Conservation (phyloP, 1,284 basidiomycete species). For the Malassezia obtusa region DNA sequence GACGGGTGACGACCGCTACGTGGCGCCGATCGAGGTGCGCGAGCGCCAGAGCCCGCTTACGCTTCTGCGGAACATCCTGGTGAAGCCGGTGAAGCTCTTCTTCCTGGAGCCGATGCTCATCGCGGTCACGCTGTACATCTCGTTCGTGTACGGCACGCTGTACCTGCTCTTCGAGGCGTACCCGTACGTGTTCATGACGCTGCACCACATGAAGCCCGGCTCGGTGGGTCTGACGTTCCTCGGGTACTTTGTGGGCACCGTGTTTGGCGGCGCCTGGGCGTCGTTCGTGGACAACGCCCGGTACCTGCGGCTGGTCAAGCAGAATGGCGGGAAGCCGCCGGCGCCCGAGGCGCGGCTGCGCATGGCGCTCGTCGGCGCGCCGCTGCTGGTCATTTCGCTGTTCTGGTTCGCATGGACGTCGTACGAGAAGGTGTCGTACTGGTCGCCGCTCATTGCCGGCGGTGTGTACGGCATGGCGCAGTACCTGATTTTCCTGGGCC, state of each 20-base stretch:
- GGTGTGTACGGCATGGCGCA: constrained; percentile 48
- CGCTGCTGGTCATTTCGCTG: constrained; percentile 48
- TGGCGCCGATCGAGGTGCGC: constrained; percentile 34
- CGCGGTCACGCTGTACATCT: constrained; percentile 62
- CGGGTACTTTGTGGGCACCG: constrained; percentile 41
- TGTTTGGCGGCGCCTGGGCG: constrained; percentile 20
- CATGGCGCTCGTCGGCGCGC: constrained; percentile 40
- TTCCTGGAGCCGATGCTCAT: constrained; percentile 68
- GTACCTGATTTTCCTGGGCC: constrained; percentile 56
- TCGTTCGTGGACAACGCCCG: constrained; percentile 35
- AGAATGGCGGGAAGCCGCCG: constrained; percentile 21
- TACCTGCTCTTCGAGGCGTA: constrained; percentile 44
- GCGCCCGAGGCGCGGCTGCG: constrained; percentile 41
- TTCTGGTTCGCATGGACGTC: constrained; percentile 48
- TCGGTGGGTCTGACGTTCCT: constrained; percentile 45
- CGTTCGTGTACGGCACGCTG: constrained; percentile 58
- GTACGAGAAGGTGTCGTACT: constrained; percentile 45
- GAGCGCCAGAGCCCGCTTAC: neutral
- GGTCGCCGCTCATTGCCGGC: constrained; percentile 52
- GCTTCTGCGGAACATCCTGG: constrained; percentile 56
- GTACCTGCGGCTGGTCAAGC: constrained; percentile 26
- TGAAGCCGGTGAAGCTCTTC: constrained; percentile 54
- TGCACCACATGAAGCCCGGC: constrained; percentile 40
- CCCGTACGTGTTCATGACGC: constrained; percentile 42
- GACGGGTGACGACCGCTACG: constrained; percentile 60